phyloP scores from a whole-genome alignment of 1,139 yeast genomes.

The Saccharomycopsis crataegensis region DNA sequence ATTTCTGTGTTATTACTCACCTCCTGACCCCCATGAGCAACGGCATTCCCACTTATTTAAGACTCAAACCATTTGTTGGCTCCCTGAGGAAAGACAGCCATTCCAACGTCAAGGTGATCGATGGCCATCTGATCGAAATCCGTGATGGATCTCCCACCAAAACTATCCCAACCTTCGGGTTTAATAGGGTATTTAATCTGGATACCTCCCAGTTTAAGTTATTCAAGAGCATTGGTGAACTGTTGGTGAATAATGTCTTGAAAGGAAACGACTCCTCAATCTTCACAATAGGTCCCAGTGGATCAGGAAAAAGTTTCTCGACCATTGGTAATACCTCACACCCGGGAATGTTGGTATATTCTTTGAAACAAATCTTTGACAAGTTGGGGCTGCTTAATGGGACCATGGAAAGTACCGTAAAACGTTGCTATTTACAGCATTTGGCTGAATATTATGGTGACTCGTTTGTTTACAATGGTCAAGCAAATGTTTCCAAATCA shows the following conservation, averaged over 20 bases:
- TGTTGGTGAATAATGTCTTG: conserved; percentile 14
- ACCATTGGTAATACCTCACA: conserved; percentile 25
- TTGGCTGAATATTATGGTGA: no score
- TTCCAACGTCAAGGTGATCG: no score
- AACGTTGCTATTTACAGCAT: no score
- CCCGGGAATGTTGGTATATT: conserved; percentile 25
- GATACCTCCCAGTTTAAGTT: conserved; percentile 6
- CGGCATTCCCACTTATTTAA: no score
- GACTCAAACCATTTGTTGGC: no score
- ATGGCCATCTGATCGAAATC: no score
- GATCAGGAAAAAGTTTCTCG: conserved; percentile 39
- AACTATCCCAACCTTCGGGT: neutral
- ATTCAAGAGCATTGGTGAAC: conserved; percentile 23
- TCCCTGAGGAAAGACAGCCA: no score
- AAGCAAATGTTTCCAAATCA: no score
- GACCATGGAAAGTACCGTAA: neutral
- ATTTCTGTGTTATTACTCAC: no score
- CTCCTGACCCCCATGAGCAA: no score
- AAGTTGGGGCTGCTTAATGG: neutral
- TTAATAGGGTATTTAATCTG: conserved; percentile 5
- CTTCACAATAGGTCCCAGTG: conserved; percentile 45
- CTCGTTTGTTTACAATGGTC: no score
- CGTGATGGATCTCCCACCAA: no score
- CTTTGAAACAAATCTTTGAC: conserved; percentile 21
- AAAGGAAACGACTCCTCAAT: conserved; percentile 35